Conservation (phyloP, 2,329 filamentous ascomycete species). For the Xylariaceae sp. region DNA sequence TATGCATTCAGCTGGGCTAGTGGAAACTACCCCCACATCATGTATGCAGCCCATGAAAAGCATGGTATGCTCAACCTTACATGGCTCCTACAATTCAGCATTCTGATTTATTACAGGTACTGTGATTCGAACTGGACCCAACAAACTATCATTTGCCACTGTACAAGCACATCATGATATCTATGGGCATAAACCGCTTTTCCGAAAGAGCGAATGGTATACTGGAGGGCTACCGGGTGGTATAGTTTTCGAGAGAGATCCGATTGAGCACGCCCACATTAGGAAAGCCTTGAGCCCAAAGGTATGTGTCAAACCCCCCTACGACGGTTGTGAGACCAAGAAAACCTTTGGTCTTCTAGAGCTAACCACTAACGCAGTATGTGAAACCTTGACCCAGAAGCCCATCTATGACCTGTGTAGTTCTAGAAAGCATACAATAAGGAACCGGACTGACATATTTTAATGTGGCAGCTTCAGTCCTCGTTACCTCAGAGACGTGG, state of each 20-base stretch:
- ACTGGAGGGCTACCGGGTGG: background rate
- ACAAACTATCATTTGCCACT: slow-evolving; percentile 50
- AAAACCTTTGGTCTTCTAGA: too few species aligned
- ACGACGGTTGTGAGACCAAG: too few species aligned
- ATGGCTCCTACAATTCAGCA: background rate
- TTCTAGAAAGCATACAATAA: too few species aligned
- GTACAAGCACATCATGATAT: slow-evolving; percentile 45
- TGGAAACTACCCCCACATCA: slow-evolving; percentile 21
- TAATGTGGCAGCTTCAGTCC: background rate
- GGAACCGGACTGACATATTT: too few species aligned
- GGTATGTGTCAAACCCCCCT: too few species aligned
- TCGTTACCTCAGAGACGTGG: background rate
- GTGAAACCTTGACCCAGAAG: too few species aligned
- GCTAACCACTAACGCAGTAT: too few species aligned
- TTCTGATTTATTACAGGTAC: slow-evolving; percentile 18
- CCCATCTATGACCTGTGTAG: too few species aligned
- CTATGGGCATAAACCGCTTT: slow-evolving; percentile 39
- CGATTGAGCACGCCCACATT: background rate
- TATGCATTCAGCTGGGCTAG: background rate
- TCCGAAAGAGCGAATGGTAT: slow-evolving; percentile 25
- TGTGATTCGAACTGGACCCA: slow-evolving; percentile 49
- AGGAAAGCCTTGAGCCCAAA: background rate
- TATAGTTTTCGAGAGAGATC: slow-evolving; percentile 17
- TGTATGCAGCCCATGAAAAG: slow-evolving; percentile 26
- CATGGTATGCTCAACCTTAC: slow-evolving; percentile 20